Base-by-base conservation (phyloP, 352 stramenopile genomes). In the Phytophthora sojae region DNA sequence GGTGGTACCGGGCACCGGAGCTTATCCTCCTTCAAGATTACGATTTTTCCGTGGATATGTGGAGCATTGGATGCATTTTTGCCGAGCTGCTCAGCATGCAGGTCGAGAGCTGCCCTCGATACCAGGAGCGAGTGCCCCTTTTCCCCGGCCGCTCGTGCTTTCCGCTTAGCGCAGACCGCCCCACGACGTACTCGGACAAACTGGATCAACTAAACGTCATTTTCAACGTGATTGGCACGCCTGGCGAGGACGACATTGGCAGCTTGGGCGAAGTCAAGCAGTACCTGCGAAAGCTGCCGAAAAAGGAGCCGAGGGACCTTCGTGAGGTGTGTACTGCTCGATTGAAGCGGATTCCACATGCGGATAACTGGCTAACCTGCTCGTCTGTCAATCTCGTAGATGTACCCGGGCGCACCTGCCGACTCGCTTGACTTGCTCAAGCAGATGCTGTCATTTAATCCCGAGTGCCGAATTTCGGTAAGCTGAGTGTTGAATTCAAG, bases 1-100 rank as follows among this genome's bases (percentile, higher is more conserved):
- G 97, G n/a, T 99, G 97, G 96, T 99, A 99, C 80, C 85, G 97
- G 39, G 92, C 92, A 0, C 97, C 97, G 2, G 97, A 99, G 76
- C 86, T 99, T 3, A 99, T 99, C 75, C 75, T 99, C 39, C 94
- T 99, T 49, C 77, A 84, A 65, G 85, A 97, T 52, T 99, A 99
- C 80, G 95, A 87, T 58, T 96, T 96, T 51, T 93, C 96, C 11
- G 99, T 99, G 66, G 98, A 99, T 78, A 99, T 99, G 87, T 99
- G 98, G 98, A 99, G 96, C 55, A 75, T 99, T 50, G 98, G 98
- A 8, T 99, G 98, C 85, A 96, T 96, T 76, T 95, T 96, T 62
- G 89, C 85, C 8, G 89, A 96, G 66, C 71, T 96, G 7, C 59
- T 96, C 35, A 96, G 88, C 57, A 96, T 96, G 89, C 89, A 96